These are phyloP conservation scores for Volvariella surrecta DNA, from an alignment of 1,284 basidiomycete genomes.

Conservation along the genomic window DNA sequence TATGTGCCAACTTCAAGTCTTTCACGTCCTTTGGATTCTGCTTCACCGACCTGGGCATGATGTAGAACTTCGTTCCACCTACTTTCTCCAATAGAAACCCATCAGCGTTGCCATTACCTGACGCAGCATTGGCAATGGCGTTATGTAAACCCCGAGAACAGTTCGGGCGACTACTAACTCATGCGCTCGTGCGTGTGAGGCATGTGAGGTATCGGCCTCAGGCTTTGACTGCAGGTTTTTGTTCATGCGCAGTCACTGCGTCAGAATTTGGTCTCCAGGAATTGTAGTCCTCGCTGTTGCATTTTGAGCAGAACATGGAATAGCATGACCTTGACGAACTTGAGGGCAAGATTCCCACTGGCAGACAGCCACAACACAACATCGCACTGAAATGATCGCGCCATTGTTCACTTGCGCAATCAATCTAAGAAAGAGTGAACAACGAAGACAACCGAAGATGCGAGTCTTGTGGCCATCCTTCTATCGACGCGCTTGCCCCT, in stretches of 20 bases:
- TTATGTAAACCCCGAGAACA: conserved; percentile 72
- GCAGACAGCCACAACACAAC: no score
- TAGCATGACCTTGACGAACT: not conserved
- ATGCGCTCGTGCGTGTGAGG: no score
- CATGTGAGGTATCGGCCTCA: conserved; percentile 77
- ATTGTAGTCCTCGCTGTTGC: conserved; percentile 89
- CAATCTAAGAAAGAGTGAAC: no score
- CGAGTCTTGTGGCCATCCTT: no score
- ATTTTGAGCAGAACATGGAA: conserved; percentile 63
- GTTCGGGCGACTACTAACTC: conserved; percentile 65
- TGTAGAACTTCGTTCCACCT: conserved; percentile 77
- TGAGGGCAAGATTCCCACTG: conserved; percentile 1
- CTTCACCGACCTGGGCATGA: conserved; percentile 67
- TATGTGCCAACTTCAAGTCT: conserved; percentile 72
- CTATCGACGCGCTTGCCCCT: no score
- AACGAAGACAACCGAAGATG: no score
- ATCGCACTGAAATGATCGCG: no score
- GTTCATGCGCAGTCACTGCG: conserved; percentile 80
- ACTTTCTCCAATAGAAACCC: conserved; percentile 53
- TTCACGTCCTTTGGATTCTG: conserved; percentile 60
- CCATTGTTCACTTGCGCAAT: no score
- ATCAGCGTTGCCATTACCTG: conserved; percentile 17
- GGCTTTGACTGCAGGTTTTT: conserved; percentile 82
- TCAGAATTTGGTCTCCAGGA: conserved; percentile 78
- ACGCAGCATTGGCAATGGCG: conserved; percentile 23